Percentiles rank a stretch among this genome's conserved stretches.
phyloP scores from a whole-genome alignment of 2,329 filamentous ascomycete species.

The Talaromyces sp. region DNA sequence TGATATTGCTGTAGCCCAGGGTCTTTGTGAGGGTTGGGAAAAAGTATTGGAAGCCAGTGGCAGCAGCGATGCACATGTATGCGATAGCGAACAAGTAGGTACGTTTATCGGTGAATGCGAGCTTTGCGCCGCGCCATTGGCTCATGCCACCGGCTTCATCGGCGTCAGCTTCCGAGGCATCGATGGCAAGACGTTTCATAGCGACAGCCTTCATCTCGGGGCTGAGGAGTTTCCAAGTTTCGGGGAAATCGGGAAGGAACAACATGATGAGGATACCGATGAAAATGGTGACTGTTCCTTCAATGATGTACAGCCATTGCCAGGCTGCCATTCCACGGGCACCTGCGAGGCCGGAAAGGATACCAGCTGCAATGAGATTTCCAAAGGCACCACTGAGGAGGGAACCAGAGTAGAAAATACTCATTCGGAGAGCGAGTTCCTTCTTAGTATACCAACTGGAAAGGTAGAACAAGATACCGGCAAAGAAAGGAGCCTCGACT shows the following conservation, averaged over 20 bases:
- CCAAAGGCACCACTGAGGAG: conserved; percentile 54
- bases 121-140: conserved; percentile 51
- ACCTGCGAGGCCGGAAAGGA: conserved; percentile 43
- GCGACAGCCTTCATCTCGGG: conserved; percentile 47
- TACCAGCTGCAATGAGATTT: conserved; percentile 55
- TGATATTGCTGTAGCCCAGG: conserved; percentile 45
- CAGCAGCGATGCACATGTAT: conserved; percentile 52
- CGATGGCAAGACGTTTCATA: conserved; percentile 48
- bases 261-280: conserved; percentile 35
- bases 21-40: conserved; percentile 54
- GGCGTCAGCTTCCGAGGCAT: conserved; percentile 49
- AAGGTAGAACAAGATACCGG: conserved; percentile 51
- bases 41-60: conserved; percentile 57
- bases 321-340: conserved; percentile 38
- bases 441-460: conserved; percentile 56
- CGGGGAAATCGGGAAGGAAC: conserved; percentile 43
- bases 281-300: conserved; percentile 37
- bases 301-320: conserved; percentile 45
- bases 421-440: conserved; percentile 52
- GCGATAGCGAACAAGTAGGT: conserved; percentile 48
- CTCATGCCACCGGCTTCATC: conserved; percentile 51
- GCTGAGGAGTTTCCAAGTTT: conserved; percentile 43
- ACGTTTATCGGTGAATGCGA: conserved; percentile 53
- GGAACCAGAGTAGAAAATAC: conserved; percentile 54
- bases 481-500: conserved; percentile 50